phyloP scores from a whole-genome alignment of 1,284 basidiomycete genomes.

The Malassezia cuniculi region DNA sequence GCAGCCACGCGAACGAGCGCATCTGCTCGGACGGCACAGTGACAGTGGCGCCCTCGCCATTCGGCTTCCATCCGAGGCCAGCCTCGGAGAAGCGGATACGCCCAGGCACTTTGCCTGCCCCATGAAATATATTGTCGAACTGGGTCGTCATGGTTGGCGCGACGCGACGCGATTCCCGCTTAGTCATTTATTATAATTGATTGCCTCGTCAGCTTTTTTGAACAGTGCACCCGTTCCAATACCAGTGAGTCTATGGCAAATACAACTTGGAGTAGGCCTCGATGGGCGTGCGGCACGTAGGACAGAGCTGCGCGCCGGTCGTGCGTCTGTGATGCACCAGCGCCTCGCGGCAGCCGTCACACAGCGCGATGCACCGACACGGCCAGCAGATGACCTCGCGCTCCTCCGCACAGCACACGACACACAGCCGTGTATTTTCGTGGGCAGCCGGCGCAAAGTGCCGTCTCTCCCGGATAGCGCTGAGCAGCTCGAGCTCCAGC shows the following conservation, averaged over 20 bases:
- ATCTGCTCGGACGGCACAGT: constrained; percentile 36
- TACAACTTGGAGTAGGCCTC: constrained; percentile 27
- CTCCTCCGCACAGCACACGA: constrained; percentile 21
- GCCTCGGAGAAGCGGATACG: constrained; percentile 49
- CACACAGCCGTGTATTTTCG: constrained; percentile 18
- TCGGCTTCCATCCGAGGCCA: constrained; percentile 39
- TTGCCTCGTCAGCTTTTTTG: no score
- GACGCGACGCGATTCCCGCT: constrained; percentile 6
- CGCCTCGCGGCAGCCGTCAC: constrained; percentile 34
- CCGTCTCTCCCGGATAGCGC: constrained; percentile 3
- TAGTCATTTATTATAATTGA: no score
- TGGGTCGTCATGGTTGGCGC: constrained; percentile 49
- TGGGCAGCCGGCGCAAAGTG: not conserved
- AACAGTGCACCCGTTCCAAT: no score
- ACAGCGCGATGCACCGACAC: constrained; percentile 40
- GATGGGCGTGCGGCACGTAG: constrained; percentile 32
- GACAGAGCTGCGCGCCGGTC: constrained; percentile 20
- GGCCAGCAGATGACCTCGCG: constrained; percentile 40
- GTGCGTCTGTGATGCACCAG: constrained; percentile 14
- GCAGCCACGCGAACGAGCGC: constrained; percentile 29
- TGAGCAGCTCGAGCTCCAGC: not conserved
- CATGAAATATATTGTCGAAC: constrained; percentile 70
- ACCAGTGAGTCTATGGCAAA: constrained; percentile 19
- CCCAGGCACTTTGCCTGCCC: constrained; percentile 59
- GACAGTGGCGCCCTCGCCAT: constrained; percentile 21